Evolutionary conservation across 768 basidiomycete species (phyloP).

Genomic region (Boletus huronensis): DNA sequence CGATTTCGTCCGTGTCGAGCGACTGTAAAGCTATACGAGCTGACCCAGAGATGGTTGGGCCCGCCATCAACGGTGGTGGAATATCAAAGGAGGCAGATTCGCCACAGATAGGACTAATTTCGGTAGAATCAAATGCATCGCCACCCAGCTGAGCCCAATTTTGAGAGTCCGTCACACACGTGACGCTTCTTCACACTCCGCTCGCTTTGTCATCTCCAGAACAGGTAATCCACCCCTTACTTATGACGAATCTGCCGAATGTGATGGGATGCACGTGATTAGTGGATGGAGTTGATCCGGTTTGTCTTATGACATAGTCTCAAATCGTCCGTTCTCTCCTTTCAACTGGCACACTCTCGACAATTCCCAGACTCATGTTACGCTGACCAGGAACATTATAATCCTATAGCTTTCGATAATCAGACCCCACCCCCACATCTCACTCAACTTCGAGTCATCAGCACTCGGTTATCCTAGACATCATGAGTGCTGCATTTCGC

Average conservation of each 20-base stretch:
- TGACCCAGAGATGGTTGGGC: constrained; percentile 24
- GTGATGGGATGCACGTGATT: constrained; percentile 16
- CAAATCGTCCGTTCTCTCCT: background rate
- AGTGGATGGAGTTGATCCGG: background rate
- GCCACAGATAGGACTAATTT: no score
- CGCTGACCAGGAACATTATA: background rate
- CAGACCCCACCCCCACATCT: background rate
- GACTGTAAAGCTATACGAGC: constrained; percentile 52
- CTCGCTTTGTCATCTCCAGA: no score
- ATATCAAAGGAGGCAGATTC: no score
- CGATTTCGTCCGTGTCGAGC: constrained; percentile 47
- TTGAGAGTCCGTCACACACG: no score
- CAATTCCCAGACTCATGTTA: constrained; percentile 5
- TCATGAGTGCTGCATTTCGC: constrained; percentile 51
- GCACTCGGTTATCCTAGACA: background rate
- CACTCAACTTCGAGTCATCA: no score
- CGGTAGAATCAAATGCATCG: no score
- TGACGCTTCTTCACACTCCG: no score
- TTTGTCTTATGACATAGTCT: background rate
- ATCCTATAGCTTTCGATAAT: background rate
- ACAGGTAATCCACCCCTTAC: no score
- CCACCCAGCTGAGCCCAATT: no score
- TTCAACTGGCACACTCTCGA: background rate
- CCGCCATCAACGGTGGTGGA: no score
- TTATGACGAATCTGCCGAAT: no score